Base-by-base conservation (phyloP, 129 eudicot species). In the Artemisia argyi region DNA sequence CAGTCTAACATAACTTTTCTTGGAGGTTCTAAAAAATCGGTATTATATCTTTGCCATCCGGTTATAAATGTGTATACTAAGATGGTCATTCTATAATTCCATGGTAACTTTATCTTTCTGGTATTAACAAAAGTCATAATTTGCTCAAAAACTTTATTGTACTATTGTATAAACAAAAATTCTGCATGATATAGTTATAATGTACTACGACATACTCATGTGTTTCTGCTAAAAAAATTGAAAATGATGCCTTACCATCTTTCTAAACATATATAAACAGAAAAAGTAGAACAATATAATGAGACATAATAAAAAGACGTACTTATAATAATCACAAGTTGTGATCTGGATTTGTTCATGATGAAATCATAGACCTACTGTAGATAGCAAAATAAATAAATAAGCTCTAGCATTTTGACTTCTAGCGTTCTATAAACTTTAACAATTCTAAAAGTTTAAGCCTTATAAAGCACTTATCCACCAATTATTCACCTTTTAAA, bases 331-430 rank as follows among this genome's bases (percentile, higher is more conserved):
- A 66, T 75, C 79, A 75, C 22, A 66, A 75, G 65, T 44, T 26
- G 56, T 75, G 73, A 75, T 60, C 80, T 47, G 67, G 73, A 75
- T 65, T 66, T 39, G 66, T 66, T 67, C 49, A 75, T 75, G 60
- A 57, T 75, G 66, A 75, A 55, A 66, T 75, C 67, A 66, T 75
- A 66, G 51, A 66, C 73, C 79, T 75, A 66, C 73, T 66, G 7
- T 15, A 1, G 11, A 76, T 76, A 66, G 57, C 58, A 58, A 76
- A 66, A 55, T 57, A 28, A 58, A 7, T 39, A 67, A 66, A 66
- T 47, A 58, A 58, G 47, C 61, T 46, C 68, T 76, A 57, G 52
- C 67, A 17, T 75, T 75, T 59, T 75, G 79, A 75, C 73, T 75
- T 75, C 73, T 66, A 66, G 42, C 49, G 14, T 20, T 56, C 54